phyloP scores from a whole-genome alignment of 2,329 filamentous ascomycete species.

The Aspergillus fumigatus region DNA sequence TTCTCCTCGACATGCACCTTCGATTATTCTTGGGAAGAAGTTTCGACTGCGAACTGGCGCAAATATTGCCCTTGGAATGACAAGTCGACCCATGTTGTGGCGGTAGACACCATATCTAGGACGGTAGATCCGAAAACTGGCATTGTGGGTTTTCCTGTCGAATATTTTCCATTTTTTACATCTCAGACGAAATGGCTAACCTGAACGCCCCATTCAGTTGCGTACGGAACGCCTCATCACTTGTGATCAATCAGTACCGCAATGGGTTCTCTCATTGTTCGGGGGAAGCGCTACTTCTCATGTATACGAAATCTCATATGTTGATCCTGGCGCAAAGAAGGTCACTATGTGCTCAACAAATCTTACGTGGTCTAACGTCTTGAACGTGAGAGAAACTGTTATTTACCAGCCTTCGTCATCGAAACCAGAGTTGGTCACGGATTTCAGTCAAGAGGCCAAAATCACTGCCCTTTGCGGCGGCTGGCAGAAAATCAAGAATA shows the following conservation, averaged over 20 bases:
- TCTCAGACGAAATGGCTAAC: constrained; percentile 8
- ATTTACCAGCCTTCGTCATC: constrained; percentile 64
- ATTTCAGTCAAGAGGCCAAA: constrained; percentile 83
- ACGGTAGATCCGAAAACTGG: constrained; percentile 59
- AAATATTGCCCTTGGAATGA: constrained; percentile 99
- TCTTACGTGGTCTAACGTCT: constrained; percentile 83
- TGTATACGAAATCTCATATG: constrained; percentile 94
- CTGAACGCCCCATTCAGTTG: constrained; percentile 42
- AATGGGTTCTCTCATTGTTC: constrained; percentile 67
- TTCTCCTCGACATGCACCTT: constrained; percentile 88
- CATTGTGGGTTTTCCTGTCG: constrained; percentile 52
- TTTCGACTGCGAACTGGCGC: constrained; percentile 94
- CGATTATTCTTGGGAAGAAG: constrained; percentile 98
- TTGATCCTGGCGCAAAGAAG: constrained; percentile 75
- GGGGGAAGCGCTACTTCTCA: constrained; percentile 76
- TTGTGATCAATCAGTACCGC: constrained; percentile 45
- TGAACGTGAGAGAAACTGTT: constrained; percentile 91
- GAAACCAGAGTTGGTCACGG: constrained; percentile 57
- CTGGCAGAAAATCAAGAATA: constrained; percentile 95
- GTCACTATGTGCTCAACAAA: constrained; percentile 97
- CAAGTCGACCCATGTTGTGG: constrained; percentile 93
- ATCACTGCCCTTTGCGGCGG: constrained; percentile 93
- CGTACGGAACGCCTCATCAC: constrained; percentile 65
- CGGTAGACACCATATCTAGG: constrained; percentile 86
- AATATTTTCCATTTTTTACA: not conserved